Evolutionary conservation across 2,329 filamentous ascomycete genomes (phyloP).

Genomic region (Alternaria gansuensis): DNA sequence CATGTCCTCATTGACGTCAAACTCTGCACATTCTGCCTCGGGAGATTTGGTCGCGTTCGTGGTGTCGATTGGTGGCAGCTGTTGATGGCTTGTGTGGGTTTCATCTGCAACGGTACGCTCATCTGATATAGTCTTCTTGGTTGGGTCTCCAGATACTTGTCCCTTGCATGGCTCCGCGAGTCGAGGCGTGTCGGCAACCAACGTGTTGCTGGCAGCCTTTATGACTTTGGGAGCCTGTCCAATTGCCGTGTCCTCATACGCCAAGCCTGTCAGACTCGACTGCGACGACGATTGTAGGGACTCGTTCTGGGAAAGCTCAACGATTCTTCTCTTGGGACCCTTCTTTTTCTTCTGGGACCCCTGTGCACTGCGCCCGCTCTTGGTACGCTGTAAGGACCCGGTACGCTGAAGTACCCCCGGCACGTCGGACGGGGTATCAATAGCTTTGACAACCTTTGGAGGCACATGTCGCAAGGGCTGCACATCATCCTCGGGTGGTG

Average conservation of each 20-base stretch:
- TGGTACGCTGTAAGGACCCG: conserved; percentile 47
- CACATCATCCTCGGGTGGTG: conserved; percentile 66
- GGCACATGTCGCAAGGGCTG: conserved; percentile 66
- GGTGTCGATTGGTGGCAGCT: conserved; percentile 47
- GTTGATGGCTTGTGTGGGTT: conserved; percentile 38
- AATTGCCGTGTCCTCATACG: conserved; percentile 35
- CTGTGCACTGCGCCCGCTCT: conserved; percentile 43
- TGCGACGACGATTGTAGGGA: conserved; percentile 44
- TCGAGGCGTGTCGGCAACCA: conserved; percentile 32
- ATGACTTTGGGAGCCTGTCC: conserved; percentile 32
- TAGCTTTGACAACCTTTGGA: conserved; percentile 61
- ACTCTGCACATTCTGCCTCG: conserved; percentile 56
- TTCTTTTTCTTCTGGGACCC: conserved; percentile 68
- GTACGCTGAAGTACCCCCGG: conserved; percentile 35
- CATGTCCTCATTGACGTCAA: conserved; percentile 75
- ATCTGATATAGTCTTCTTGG: conserved; percentile 37
- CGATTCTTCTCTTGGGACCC: conserved; percentile 64
- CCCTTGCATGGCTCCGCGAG: conserved; percentile 41
- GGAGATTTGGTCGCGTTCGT: conserved; percentile 32
- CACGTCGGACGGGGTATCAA: conserved; percentile 32
- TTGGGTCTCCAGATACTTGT: conserved; percentile 42
- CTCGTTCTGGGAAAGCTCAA: conserved; percentile 64
- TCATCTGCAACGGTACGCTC: conserved; percentile 34
- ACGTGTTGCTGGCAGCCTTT: conserved; percentile 24
- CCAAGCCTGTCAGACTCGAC: conserved; percentile 42